Evolutionary conservation across 345 rosid species (phyloP), one percentile per base, ranked within the genome.

Genomic region (Populus pruinosa): DNA sequence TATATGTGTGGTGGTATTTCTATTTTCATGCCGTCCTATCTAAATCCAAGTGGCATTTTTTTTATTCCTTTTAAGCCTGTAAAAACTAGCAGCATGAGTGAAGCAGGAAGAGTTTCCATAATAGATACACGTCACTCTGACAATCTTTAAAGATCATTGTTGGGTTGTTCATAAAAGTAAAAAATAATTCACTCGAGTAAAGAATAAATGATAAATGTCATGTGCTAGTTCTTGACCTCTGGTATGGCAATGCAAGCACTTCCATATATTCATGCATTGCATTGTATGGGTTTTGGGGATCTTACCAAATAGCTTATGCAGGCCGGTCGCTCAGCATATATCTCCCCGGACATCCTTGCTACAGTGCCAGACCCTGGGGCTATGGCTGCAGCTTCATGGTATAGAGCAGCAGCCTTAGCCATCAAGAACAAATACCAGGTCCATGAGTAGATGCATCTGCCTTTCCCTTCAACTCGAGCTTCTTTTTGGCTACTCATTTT

Each of bases 331-430:
- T 91, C 98, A 38, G 84, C 90, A 82, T 95, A 93, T 66, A 88
- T 95, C 47, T 84, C 97, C 0, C 76, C 80, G 0, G 92, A 87
- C 75, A 82, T 86, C 44, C 91, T 95, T 49, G 87, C 89, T 11
- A 73, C 87, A 2, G 96, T 88, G 77, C 98, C 98, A 25, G 98
- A 93, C 82, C 99, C 99, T 0, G 98, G 98, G 38, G 99, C 99
- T 23, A 89, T 95, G 96, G 97, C 93, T 6, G 94, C 88, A 73
- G 96, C 99, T 59, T 77, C 89, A 33, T 95, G 99, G 99, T 95
- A 90, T 82, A 85, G 89, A 78, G 99, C 99, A 1, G 98, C 96
- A 56, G 98, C 97, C 72, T 78, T 94, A 77, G 99, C 97, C 35
- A 87, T 95, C 65, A 87, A 86, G 82, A 88, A 86, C 56, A 86